A percentile compares a stretch with the other conserved stretches of the same genome.
Conservation (phyloP, 306 rosid genomes). For the Prunus davidiana region DNA sequence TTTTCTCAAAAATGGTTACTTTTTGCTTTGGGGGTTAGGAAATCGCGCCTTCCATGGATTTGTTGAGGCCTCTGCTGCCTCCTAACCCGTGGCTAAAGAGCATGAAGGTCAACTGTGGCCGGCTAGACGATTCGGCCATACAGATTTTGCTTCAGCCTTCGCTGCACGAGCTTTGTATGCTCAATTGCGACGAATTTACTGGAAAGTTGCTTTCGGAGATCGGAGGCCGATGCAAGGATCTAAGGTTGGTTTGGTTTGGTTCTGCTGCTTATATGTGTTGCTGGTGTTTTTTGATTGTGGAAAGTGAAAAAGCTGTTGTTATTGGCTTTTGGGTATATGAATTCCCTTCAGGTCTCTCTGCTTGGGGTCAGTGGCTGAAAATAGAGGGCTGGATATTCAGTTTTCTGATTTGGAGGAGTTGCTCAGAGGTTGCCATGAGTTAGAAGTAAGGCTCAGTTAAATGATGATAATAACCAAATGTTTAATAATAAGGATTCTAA, state of each 20-base stretch:
- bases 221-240: slow-evolving; percentile 64
- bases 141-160: slow-evolving; percentile 59
- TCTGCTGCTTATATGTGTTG: neutral
- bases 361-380: slow-evolving; percentile 85
- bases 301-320: slow-evolving; percentile 19
- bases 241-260: slow-evolving; percentile 44
- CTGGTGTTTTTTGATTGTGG: neutral
- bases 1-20: neutral
- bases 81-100: slow-evolving; percentile 61
- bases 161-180: slow-evolving; percentile 60
- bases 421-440: slow-evolving; percentile 71
- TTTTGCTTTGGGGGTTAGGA: slow-evolving; percentile 37
- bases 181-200: slow-evolving; percentile 76
- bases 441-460: slow-evolving; percentile 69
- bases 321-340: slow-evolving; percentile 35
- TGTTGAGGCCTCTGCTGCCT: slow-evolving; percentile 67
- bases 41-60: slow-evolving; percentile 56
- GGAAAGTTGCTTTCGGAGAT: slow-evolving; percentile 82
- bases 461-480: neutral
- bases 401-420: slow-evolving; percentile 82
- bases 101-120: slow-evolving; percentile 67
- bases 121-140: slow-evolving; percentile 76
- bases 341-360: slow-evolving; percentile 67
- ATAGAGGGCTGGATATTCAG: slow-evolving; percentile 75
- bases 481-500: neutral